Evolutionary conservation across 306 rosid genomes (phyloP).

Genomic region (Phaseolus lunatus): DNA sequence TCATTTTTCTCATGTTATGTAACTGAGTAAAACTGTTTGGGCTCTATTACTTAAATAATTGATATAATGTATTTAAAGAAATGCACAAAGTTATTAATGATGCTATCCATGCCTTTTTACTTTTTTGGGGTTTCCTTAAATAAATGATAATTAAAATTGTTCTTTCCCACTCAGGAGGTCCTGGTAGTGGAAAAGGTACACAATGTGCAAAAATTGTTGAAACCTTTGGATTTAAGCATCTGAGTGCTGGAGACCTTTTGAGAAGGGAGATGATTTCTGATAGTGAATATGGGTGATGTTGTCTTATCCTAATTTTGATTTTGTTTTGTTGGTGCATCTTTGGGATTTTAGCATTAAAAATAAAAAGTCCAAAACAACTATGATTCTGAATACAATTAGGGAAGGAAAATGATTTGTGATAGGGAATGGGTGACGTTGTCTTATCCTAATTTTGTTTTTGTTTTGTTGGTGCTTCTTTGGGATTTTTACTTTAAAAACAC

Average conservation of each 20-base stretch:
- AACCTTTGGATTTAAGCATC: slow-evolving; percentile 82
- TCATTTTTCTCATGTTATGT: not conserved
- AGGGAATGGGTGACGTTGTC: slow-evolving; percentile 70
- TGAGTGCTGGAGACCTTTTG: slow-evolving; percentile 96
- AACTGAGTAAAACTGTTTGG: not conserved
- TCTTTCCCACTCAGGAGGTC: slow-evolving; percentile 73
- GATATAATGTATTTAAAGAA: not conserved
- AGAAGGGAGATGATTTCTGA: slow-evolving; percentile 79
- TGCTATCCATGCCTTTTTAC: slow-evolving; percentile 2
- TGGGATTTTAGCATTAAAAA: slow-evolving; percentile 41
- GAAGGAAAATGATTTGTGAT: slow-evolving; percentile 75
- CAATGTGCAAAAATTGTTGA: slow-evolving; percentile 88
- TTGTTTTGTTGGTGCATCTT: slow-evolving; percentile 21
- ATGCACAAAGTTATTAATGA: slow-evolving; percentile 2
- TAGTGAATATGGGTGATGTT: slow-evolving; percentile 75
- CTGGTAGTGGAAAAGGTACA: slow-evolving; percentile 97
- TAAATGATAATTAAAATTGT: slow-evolving; percentile 32
- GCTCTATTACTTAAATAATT: not conserved
- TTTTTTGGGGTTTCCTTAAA: slow-evolving; percentile 15
- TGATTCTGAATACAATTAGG: slow-evolving; percentile 73
- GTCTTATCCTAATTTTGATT: slow-evolving; percentile 38
- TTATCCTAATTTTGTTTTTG: slow-evolving; percentile 35
- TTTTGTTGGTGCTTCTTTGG: slow-evolving; percentile 15
- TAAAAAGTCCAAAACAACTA: slow-evolving; percentile 58
- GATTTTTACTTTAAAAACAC: slow-evolving; percentile 41